Conservation (phyloP, 768 basidiomycete genomes). For the Mrakia gelida region DNA sequence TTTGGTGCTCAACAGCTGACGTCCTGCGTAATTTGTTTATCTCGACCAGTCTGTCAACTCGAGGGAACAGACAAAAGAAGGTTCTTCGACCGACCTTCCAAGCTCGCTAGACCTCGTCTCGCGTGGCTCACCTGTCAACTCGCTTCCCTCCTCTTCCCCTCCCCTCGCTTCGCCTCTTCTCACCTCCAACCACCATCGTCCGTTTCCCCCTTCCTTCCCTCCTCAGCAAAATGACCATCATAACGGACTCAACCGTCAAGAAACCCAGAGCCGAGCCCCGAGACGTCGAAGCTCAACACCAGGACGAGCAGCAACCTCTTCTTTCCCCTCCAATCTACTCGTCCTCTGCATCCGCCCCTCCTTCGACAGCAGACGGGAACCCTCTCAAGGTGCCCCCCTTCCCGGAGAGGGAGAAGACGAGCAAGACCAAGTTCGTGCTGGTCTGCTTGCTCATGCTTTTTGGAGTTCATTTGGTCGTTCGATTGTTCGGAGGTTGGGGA, state of each 20-base stretch:
- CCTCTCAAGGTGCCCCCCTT: neutral
- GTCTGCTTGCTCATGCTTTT: neutral
- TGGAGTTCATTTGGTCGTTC: neutral
- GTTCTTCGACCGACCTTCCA: too few species aligned
- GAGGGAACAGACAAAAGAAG: too few species aligned
- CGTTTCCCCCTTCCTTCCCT: neutral
- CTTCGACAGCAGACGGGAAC: neutral
- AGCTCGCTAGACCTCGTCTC: too few species aligned
- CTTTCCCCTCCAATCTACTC: neutral
- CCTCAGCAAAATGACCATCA: neutral
- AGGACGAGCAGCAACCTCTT: neutral
- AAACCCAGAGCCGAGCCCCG: neutral
- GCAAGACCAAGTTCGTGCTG: neutral
- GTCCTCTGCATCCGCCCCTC: neutral
- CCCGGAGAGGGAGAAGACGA: neutral
- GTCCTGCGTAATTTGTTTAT: too few species aligned
- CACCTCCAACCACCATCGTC: neutral
- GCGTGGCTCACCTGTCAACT: neutral
- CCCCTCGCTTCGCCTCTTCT: neutral
- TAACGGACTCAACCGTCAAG: neutral
- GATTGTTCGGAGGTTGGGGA: neutral
- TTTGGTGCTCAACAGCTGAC: too few species aligned
- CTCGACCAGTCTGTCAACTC: too few species aligned
- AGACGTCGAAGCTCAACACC: too few species aligned
- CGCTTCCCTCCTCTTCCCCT: neutral